Percentiles rank a stretch among this genome's conserved stretches.
Conservation (phyloP, 2,329 filamentous ascomycete genomes). For the Colletotrichum nymphaeae region DNA sequence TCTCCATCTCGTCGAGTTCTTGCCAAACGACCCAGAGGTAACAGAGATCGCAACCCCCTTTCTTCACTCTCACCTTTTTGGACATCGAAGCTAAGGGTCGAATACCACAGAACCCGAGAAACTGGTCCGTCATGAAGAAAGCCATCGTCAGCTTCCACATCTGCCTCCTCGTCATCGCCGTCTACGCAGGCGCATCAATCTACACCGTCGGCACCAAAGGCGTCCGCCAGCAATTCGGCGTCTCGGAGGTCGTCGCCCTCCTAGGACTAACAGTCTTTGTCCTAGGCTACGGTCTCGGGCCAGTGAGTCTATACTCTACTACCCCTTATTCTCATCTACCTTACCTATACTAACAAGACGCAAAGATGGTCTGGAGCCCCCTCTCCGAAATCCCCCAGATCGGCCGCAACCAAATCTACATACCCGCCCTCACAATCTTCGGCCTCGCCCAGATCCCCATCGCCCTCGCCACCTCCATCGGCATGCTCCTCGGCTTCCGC, state of each 20-base stretch:
- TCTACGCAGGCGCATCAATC: constrained; percentile 60
- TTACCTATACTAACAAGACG: too few relatives aligned
- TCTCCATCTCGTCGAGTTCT: constrained; percentile 28
- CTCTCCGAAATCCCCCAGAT: constrained; percentile 36
- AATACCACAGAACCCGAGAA: constrained; percentile 76
- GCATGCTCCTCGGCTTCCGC: constrained; percentile 36
- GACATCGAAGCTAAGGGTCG: background rate
- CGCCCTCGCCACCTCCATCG: constrained; percentile 31
- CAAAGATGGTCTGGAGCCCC: constrained; percentile 36
- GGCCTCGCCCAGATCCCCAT: constrained; percentile 31
- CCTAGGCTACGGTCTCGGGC: constrained; percentile 81
- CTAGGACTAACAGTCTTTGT: constrained; percentile 82
- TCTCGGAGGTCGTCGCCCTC: constrained; percentile 78
- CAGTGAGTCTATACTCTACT: constrained; percentile 2
- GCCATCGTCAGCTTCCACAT: constrained; percentile 70
- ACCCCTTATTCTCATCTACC: background rate
- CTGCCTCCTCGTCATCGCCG: constrained; percentile 53
- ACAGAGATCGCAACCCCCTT: background rate
- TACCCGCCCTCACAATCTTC: constrained; percentile 36
- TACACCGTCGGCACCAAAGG: constrained; percentile 80
- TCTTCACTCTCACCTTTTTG: too few relatives aligned
- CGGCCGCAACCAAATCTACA: constrained; percentile 36
- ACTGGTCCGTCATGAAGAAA: constrained; percentile 73
- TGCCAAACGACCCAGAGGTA: constrained; percentile 33
- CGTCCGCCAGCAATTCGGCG: constrained; percentile 71